Percentiles rank a stretch among this genome's conserved stretches.
Evolutionary conservation across 805 yeast genomes (phyloP).

Genomic region (Candida alai): DNA sequence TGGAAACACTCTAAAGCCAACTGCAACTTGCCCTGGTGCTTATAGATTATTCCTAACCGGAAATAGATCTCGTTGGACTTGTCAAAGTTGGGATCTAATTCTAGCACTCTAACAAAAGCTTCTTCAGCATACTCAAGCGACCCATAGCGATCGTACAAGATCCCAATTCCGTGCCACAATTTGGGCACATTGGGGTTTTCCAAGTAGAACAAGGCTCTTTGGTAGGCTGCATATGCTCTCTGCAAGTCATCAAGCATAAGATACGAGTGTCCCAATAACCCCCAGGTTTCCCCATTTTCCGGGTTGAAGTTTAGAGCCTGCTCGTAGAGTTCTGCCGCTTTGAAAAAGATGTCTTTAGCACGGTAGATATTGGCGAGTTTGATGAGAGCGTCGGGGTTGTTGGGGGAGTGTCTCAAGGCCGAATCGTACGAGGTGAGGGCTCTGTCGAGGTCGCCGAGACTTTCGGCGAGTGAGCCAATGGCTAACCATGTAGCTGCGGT

Average conservation of each 20-base stretch:
- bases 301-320: conserved; percentile 77
- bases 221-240: conserved; percentile 94
- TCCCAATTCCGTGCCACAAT: conserved; percentile 98
- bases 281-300: conserved; percentile 96
- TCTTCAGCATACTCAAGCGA: conserved; percentile 97
- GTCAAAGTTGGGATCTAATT: conserved; percentile 93
- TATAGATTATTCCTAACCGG: conserved; percentile 92
- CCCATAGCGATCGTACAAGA: conserved; percentile 92
- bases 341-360: conserved; percentile 82
- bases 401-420: conserved; percentile 81
- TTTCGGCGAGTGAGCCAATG: conserved; percentile 84
- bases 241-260: conserved; percentile 94
- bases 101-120: conserved; percentile 93
- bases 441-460: conserved; percentile 81
- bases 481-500: conserved; percentile 87
- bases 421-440: conserved; percentile 87
- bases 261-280: conserved; percentile 92
- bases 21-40: conserved; percentile 83
- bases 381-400: conserved; percentile 79
- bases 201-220: conserved; percentile 87
- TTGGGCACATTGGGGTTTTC: conserved; percentile 94
- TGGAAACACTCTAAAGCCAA: conserved; percentile 93
- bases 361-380: conserved; percentile 86
- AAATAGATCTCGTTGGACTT: conserved; percentile 95
- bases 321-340: conserved; percentile 93